A percentile compares a stretch with the other conserved stretches of the same genome.
phyloP scores from a whole-genome alignment of 768 basidiomycete species.

The Lentinula edodes region DNA sequence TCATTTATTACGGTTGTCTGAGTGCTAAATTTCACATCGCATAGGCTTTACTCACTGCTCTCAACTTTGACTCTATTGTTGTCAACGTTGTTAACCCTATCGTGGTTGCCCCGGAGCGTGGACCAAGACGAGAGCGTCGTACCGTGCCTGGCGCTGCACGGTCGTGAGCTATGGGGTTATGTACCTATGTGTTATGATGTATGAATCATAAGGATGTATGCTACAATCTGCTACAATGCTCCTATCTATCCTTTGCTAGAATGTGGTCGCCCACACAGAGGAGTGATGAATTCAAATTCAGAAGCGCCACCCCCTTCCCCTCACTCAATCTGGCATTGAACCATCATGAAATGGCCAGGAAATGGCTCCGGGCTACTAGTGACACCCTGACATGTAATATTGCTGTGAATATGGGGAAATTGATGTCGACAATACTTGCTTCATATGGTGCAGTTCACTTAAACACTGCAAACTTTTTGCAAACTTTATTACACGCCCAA shows the following conservation, averaged over 20 bases:
- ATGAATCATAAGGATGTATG: neutral
- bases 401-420: too few species aligned
- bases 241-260: too few species aligned
- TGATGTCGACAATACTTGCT: too few species aligned
- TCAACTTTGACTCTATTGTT: constrained; percentile 92
- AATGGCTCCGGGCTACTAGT: too few species aligned
- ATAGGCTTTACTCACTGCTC: constrained; percentile 80
- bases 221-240: too few species aligned
- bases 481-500: neutral
- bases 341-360: too few species aligned
- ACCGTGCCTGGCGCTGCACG: constrained; percentile 73
- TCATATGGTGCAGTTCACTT: constrained; percentile 12
- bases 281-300: too few species aligned
- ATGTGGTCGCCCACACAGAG: too few species aligned
- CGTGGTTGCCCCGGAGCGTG: constrained; percentile 62
- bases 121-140: constrained; percentile 68
- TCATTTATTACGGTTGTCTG: neutral
- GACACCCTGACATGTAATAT: too few species aligned
- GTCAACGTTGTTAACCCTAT: constrained; percentile 67
- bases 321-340: too few species aligned
- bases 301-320: too few species aligned
- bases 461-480: constrained; percentile 9
- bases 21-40: neutral
- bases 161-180: neutral
- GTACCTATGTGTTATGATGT: neutral